Conservation (phyloP, 495 filamentous ascomycete genomes). For the Penicillium tannophilum region DNA sequence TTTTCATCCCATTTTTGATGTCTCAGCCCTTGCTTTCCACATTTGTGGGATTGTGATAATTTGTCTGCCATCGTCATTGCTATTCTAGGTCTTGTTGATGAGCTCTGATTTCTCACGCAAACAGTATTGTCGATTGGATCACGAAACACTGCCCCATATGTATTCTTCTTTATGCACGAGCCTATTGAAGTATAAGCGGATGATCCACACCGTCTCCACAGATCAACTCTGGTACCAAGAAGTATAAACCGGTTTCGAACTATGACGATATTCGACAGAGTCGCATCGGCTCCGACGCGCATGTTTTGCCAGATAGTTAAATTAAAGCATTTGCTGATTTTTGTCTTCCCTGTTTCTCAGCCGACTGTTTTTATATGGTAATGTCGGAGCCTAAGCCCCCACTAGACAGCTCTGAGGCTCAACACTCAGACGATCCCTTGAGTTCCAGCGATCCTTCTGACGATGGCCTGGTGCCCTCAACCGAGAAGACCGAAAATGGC, state of each 20-base stretch:
- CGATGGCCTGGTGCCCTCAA: not conserved
- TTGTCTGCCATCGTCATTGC: not conserved
- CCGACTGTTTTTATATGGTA: not conserved
- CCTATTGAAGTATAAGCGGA: conserved; percentile 1
- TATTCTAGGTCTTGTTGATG: not conserved
- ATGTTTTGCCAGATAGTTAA: not conserved
- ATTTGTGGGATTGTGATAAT: not conserved
- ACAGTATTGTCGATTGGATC: not conserved
- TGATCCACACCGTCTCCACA: conserved; percentile 12
- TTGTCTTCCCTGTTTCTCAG: not conserved
- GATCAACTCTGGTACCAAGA: not conserved
- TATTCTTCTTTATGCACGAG: not conserved
- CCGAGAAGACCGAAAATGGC: not conserved
- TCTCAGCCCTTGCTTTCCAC: not conserved
- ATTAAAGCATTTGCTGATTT: not conserved
- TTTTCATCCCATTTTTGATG: not conserved
- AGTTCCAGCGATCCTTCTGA: not conserved
- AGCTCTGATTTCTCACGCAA: not conserved
- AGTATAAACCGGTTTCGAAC: conserved; percentile 9
- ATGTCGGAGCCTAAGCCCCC: conserved; percentile 7
- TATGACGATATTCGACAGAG: conserved; percentile 4
- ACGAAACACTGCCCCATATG: not conserved
- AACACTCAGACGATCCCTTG: not conserved
- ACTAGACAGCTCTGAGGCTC: not conserved
- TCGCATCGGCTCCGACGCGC: not conserved